These are phyloP conservation scores for Astrothelium macrocarpum DNA, from an alignment of 495 filamentous ascomycete species.

Conservation along the genomic window DNA sequence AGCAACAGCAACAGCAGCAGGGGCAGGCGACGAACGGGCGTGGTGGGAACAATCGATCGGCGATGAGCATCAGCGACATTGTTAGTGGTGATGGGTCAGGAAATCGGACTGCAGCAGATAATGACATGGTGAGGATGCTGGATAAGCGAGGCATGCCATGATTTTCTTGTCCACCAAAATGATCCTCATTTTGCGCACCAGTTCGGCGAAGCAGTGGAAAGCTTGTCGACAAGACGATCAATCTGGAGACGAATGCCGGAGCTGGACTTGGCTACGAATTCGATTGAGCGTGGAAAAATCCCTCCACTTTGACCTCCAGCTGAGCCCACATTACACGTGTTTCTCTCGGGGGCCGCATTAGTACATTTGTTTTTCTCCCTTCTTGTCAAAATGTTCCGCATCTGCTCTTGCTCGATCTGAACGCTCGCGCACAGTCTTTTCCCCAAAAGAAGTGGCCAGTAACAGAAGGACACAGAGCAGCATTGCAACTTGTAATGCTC, in stretches of 20 bases:
- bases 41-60: slow-evolving; percentile 8
- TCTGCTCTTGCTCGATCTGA: background rate
- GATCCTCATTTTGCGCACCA: too few species aligned
- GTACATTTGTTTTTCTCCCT: background rate
- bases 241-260: background rate
- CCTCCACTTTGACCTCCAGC: too few species aligned
- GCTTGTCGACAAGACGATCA: background rate
- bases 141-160: slow-evolving; percentile 17
- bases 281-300: background rate
- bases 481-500: background rate
- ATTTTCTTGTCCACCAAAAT: background rate
- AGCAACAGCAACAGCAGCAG: slow-evolving; percentile 13
- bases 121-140: slow-evolving; percentile 26
- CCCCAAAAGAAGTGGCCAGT: background rate
- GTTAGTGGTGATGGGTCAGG: slow-evolving; percentile 18
- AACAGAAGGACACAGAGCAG: background rate
- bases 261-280: background rate
- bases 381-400: background rate
- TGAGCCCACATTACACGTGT: too few species aligned
- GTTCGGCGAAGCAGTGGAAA: background rate
- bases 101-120: slow-evolving; percentile 22
- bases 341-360: background rate
- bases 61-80: slow-evolving; percentile 27
- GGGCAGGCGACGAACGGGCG: background rate
- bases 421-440: background rate